Base-by-base conservation (phyloP, 2,329 filamentous ascomycete genomes). In the Coniochaeta ligniaria region DNA sequence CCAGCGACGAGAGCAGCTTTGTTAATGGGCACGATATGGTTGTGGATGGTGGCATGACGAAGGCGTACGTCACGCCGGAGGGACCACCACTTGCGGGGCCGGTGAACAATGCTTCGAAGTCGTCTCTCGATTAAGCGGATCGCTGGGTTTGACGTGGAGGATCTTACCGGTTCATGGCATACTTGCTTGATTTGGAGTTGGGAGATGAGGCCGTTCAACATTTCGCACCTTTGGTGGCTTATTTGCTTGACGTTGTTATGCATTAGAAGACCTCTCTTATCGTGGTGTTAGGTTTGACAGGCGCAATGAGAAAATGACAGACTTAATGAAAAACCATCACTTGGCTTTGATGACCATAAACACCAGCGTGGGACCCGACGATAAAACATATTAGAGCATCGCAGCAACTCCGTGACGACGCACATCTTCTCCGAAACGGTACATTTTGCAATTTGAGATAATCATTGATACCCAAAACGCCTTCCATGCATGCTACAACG, bases 31-130 rank as follows among this genome's bases (percentile, higher is more conserved):
- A 86, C 62, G 95, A 98, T 72, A 96, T 98, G 77, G 89, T 96
- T 5, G 92, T 98, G 28, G 95, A 99, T 70, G 95, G 95, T 61
- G 94, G 94, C 62, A 91, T 99, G 91, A 94, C 87, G 69, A 96
- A 90, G 82, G 91, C 92, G 52, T 98, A 97, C 74, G 86, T 89
- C 31, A 89, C 86, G 1, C 77, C 86, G 1, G 85, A 88, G 74
- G 86, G 86, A 3, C 78, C 82, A 16, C 71, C 84, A 9, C 66
- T 78, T 0, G 66, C 76, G 12, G 80, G 81, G 6, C 87, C 87
- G 3, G 71, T 74, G 63, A 89, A 87, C 75, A 86, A 87, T 66
- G 83, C 83, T n/a, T 65, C 69, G 61, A 84, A 81, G 75, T 71
- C 74, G 17, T 76, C 75, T 45, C 71, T 83, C 57, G 78, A 73